Conservation (phyloP, 2,329 filamentous ascomycete genomes). For the Beauveria scarabaeidicola region DNA sequence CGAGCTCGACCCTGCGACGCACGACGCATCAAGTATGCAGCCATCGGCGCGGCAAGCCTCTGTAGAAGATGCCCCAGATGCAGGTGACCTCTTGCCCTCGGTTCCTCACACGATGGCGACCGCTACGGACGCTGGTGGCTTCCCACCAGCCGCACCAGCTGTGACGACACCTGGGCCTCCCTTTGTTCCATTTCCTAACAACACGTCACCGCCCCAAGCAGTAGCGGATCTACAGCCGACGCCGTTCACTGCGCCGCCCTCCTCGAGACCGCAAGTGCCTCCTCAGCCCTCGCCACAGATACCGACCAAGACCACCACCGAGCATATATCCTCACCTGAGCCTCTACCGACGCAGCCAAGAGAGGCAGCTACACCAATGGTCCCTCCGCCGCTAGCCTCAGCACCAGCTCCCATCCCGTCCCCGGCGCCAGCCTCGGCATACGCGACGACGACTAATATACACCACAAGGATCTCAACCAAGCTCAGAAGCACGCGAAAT, state of each 20-base stretch:
- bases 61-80: constrained; percentile 46
- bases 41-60: constrained; percentile 32
- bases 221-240: neutral
- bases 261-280: constrained; percentile 18
- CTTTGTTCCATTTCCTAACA: constrained; percentile 11
- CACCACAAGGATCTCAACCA: constrained; percentile 55
- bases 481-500: constrained; percentile 93
- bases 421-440: constrained; percentile 5
- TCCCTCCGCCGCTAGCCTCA: constrained; percentile 14
- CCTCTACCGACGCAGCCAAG: constrained; percentile 14
- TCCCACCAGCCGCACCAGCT: constrained; percentile 19
- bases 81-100: constrained; percentile 23
- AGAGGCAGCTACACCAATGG: constrained; percentile 15
- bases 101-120: constrained; percentile 1
- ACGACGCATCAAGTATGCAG: constrained; percentile 33
- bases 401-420: constrained; percentile 9
- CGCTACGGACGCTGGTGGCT: constrained; percentile 19
- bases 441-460: constrained; percentile 13
- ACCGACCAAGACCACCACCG: constrained; percentile 18
- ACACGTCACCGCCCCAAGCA: neutral
- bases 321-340: constrained; percentile 17
- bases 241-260: constrained; percentile 1
- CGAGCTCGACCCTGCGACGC: constrained; percentile 54
- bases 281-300: constrained; percentile 22
- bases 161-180: constrained; percentile 13